Percentiles rank a stretch among this genome's conserved stretches.
Conservation (phyloP, 768 basidiomycete species). For the Boletus patriciae region DNA sequence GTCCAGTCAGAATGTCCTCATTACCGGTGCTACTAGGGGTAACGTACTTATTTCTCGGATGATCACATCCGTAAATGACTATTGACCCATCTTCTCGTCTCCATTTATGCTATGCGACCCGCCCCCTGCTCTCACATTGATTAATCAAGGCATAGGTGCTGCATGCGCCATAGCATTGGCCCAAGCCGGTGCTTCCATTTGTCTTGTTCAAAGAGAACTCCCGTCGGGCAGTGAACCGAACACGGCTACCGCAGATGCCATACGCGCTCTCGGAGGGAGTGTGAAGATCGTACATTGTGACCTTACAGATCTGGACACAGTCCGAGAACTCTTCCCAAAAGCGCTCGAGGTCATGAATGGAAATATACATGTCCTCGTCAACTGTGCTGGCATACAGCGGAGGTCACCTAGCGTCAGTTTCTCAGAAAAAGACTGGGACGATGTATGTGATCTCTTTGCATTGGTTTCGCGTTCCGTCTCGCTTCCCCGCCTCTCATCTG, state of each 20-base stretch:
- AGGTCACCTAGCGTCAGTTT: conserved; percentile 63
- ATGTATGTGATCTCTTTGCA: conserved; percentile 49
- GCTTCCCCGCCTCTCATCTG: conserved; percentile 4
- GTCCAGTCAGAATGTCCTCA: conserved; percentile 63
- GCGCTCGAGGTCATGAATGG: conserved; percentile 52
- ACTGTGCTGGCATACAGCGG: conserved; percentile 66
- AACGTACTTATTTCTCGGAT: conserved; percentile 28
- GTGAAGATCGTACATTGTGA: conserved; percentile 56
- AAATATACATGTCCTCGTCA: conserved; percentile 62
- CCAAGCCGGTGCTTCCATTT: conserved; percentile 52
- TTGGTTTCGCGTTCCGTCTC: conserved; percentile 9
- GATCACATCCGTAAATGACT: conserved; percentile 16
- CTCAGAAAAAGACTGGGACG: conserved; percentile 68
- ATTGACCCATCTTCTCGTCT: conserved; percentile 3
- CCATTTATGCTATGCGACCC: conserved; percentile 15
- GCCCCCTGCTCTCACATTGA: conserved; percentile 6
- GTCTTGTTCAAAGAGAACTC: conserved; percentile 47
- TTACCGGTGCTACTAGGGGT: conserved; percentile 83
- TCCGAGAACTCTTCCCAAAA: conserved; percentile 47
- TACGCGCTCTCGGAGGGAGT: conserved; percentile 36
- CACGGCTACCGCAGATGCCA: conserved; percentile 36
- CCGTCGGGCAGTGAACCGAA: conserved; percentile 37
- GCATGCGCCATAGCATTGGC: conserved; percentile 56
- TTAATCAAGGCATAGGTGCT: conserved; percentile 50
- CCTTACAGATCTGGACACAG: conserved; percentile 49